Evolutionary conservation across 768 basidiomycete species (phyloP).

Genomic region (Leucocoprinus leucothites): DNA sequence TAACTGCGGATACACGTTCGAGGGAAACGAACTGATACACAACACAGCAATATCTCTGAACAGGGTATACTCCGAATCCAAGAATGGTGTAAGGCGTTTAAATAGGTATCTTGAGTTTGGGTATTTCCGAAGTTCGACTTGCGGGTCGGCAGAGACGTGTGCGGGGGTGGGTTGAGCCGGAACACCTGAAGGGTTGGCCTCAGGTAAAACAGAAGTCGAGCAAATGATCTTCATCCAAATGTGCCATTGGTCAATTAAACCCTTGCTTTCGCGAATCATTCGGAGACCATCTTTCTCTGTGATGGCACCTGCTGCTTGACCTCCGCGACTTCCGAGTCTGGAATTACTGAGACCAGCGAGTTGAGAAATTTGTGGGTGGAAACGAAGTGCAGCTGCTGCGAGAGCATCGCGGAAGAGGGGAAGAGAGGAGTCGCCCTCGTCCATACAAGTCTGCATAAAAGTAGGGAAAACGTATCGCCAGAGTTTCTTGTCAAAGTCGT

Average conservation of each 20-base stretch:
- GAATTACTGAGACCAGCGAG: conserved; percentile 65
- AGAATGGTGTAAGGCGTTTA: conserved; percentile 80
- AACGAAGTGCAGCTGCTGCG: conserved; percentile 65
- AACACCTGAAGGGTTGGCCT: conserved; percentile 64
- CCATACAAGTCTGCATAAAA: conserved; percentile 56
- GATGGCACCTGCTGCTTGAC: conserved; percentile 39
- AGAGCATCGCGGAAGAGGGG: conserved; percentile 59
- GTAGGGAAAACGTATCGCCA: conserved; percentile 74
- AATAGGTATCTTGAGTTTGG: conserved; percentile 82
- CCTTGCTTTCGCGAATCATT: conserved; percentile 53
- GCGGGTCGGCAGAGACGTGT: conserved; percentile 40
- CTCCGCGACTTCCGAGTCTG: conserved; percentile 32
- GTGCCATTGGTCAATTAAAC: conserved; percentile 74
- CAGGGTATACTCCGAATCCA: conserved; percentile 79
- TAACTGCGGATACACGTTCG: conserved; percentile 71
- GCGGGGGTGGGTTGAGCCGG: conserved; percentile 37
- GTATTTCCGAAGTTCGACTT: conserved; percentile 78
- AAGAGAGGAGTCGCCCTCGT: conserved; percentile 43
- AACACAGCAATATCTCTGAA: conserved; percentile 87
- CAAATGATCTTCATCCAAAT: conserved; percentile 85
- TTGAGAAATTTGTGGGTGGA: conserved; percentile 67
- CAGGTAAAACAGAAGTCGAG: conserved; percentile 69
- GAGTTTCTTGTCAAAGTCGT: conserved; percentile 63
- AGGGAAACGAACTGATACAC: conserved; percentile 85
- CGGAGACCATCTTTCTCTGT: conserved; percentile 53